Conservation (phyloP, 1,284 basidiomycete species). For the Polyporus tsugae region DNA sequence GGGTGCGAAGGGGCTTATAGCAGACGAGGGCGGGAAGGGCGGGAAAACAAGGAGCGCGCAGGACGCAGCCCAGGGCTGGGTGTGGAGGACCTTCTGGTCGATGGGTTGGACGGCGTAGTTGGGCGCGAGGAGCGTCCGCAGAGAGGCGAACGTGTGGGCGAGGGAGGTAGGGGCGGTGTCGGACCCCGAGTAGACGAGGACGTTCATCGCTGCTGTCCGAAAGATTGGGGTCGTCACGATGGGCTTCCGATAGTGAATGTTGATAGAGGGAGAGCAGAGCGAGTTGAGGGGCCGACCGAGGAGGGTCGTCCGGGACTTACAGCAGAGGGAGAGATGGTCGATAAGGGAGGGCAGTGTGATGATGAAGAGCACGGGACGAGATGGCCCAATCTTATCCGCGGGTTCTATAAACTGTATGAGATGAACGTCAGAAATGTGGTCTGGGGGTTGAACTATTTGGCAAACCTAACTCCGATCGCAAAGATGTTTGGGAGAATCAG, state of each 20-base stretch:
- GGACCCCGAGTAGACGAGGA: conserved; percentile 82
- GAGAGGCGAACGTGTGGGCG: conserved; percentile 59
- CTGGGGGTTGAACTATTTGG: too few species aligned
- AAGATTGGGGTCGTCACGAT: neutral
- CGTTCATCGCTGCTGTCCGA: conserved; percentile 62
- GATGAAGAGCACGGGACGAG: too few species aligned
- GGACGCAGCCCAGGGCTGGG: conserved; percentile 78
- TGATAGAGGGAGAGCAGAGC: too few species aligned
- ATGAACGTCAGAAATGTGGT: too few species aligned
- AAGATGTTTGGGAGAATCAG: too few species aligned
- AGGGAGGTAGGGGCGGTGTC: conserved; percentile 70
- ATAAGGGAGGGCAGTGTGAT: too few species aligned
- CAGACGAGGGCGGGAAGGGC: conserved; percentile 55
- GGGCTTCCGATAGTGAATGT: neutral
- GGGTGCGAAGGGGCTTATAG: conserved; percentile 61
- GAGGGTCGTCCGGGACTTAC: too few species aligned
- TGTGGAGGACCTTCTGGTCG: conserved; percentile 60
- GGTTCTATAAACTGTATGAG: too few species aligned
- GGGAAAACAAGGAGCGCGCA: conserved; percentile 86
- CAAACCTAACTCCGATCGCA: too few species aligned
- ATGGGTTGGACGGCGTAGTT: conserved; percentile 83
- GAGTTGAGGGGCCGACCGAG: too few species aligned
- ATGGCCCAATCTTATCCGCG: too few species aligned
- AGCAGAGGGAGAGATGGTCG: too few species aligned
- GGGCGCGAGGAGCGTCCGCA: conserved; percentile 70